Base-by-base conservation (phyloP, 257 asterid genomes). In the Penstemon eatonii region DNA sequence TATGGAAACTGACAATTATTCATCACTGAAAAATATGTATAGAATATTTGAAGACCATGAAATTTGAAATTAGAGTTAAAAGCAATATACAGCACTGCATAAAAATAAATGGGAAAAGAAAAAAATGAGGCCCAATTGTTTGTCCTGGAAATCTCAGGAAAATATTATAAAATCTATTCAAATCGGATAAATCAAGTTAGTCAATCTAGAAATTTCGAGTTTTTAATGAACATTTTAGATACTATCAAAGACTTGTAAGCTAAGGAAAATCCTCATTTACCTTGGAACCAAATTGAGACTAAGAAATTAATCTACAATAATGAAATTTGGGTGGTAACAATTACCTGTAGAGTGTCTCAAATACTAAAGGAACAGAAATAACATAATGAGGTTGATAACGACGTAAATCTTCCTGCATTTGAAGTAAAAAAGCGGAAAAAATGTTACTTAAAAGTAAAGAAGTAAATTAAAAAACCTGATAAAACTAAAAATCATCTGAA, bases 281-380 rank as follows among this genome's bases (percentile, higher is more conserved):
- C 33, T 25, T 25, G 60, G 8, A 8, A 33, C 8, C 12, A 56
- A 33, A 18, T 2, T 13, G 11, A 55, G 42, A 42, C 33, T 25
- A 25, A 25, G 33, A 25, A 25, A 25, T 25, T 25, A 25, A 25
- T 25, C 33, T 25, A 25, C 33, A 51, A 53, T 13, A 18, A 68
- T 19, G 63, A 63, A 9, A 6, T 46, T 9, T 51, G 41, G 63
- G 54, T 11, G 15, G 68, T 37, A 58, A 7, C 46, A 71, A 63
- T 66, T 76, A 89, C 96, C 90, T 84, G 92, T 89, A 87, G 49
- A 92, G 91, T 4, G 96, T 89, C 86, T 92, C 98, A 72, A 77
- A 92, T 56, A 92, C 95, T 75, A 92, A 76, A 76, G 98, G 98
- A 68, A 92, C 98, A 62, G 96, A 84, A 58, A 92, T 82, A 68